Percentiles rank a stretch among this genome's conserved stretches.
Conservation (phyloP, 768 basidiomycete genomes). For the Strobilomyces confusus region DNA sequence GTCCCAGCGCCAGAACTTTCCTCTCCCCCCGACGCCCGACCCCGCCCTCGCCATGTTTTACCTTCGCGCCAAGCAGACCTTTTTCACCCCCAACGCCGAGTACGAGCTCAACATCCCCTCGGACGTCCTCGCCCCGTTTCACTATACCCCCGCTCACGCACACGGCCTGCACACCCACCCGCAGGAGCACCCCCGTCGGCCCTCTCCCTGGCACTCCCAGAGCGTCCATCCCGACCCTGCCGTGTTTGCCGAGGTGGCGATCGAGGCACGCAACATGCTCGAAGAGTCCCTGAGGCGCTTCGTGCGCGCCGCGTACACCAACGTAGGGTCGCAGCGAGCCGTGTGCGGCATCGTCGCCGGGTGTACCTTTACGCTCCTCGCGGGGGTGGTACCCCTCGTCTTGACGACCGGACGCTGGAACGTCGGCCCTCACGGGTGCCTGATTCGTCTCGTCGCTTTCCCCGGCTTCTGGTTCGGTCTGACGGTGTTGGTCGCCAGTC, state of each 20-base stretch:
- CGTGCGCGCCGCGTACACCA: slow-evolving; percentile 61
- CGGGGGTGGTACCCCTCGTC: slow-evolving; percentile 49
- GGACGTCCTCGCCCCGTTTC: slow-evolving; percentile 58
- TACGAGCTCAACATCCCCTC: slow-evolving; percentile 73
- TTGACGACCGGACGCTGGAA: slow-evolving; percentile 41
- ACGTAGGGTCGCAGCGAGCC: slow-evolving; percentile 66
- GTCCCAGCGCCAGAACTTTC: slow-evolving; percentile 30
- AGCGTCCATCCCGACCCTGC: slow-evolving; percentile 59
- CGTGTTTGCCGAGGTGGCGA: slow-evolving; percentile 56
- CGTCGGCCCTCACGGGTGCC: slow-evolving; percentile 35
- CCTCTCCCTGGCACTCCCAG: slow-evolving; percentile 25
- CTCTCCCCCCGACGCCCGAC: slow-evolving; percentile 36
- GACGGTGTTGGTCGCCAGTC: slow-evolving; percentile 54
- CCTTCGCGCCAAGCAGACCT: slow-evolving; percentile 74
- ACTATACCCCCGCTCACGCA: slow-evolving; percentile 35
- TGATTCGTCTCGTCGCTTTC: slow-evolving; percentile 56
- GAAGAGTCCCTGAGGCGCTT: slow-evolving; percentile 63
- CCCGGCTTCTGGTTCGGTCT: slow-evolving; percentile 72
- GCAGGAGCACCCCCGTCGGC: slow-evolving; percentile 3
- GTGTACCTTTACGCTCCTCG: slow-evolving; percentile 42
- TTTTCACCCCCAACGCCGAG: slow-evolving; percentile 65
- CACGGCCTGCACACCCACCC: not conserved
- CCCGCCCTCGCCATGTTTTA: slow-evolving; percentile 71
- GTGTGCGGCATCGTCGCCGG: slow-evolving; percentile 69
- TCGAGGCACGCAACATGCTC: slow-evolving; percentile 56